These are phyloP conservation scores for Hydnum rufescens DNA, from an alignment of 768 basidiomycete genomes.

Conservation along the genomic window DNA sequence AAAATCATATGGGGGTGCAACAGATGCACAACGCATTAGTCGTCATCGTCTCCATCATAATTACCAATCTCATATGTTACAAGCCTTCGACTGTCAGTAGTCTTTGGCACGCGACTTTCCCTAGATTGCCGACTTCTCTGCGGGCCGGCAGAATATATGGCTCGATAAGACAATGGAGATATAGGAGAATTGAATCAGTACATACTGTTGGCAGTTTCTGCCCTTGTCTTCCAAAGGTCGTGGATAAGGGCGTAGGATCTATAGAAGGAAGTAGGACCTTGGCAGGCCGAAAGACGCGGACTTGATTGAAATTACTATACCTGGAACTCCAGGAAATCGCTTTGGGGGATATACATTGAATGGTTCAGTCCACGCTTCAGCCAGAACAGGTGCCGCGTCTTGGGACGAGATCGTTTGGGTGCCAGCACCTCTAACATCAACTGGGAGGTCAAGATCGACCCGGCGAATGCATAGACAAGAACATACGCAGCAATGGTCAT, in stretches of 20 bases:
- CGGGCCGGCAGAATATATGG: too few relatives aligned
- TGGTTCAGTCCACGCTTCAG: slow-evolving; percentile 62
- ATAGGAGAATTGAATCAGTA: not conserved
- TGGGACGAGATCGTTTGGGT: slow-evolving; percentile 19
- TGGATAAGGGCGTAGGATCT: slow-evolving; percentile 63
- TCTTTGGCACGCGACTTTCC: too few relatives aligned
- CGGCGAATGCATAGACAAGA: not conserved
- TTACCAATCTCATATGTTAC: too few relatives aligned
- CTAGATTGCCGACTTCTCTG: too few relatives aligned
- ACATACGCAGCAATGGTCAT: slow-evolving; percentile 87
- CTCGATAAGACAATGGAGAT: too few relatives aligned
- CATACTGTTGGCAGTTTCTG: slow-evolving; percentile 73
- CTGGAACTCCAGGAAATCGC: slow-evolving; percentile 85
- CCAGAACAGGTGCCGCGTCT: slow-evolving; percentile 44
- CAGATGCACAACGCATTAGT: too few relatives aligned
- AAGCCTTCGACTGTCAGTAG: too few relatives aligned
- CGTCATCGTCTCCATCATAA: too few relatives aligned
- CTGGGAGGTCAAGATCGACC: not conserved
- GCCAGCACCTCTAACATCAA: not conserved
- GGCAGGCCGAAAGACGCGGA: not conserved
- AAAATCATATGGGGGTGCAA: too few relatives aligned
- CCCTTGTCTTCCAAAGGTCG: slow-evolving; percentile 76
- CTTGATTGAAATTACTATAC: slow-evolving; percentile 19
- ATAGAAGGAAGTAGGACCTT: not conserved
- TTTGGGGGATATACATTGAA: slow-evolving; percentile 86